Percentiles rank a stretch among this genome's conserved stretches.
phyloP scores from a whole-genome alignment of 1,139 yeast genomes.

The Pichia kudriavzevii region DNA sequence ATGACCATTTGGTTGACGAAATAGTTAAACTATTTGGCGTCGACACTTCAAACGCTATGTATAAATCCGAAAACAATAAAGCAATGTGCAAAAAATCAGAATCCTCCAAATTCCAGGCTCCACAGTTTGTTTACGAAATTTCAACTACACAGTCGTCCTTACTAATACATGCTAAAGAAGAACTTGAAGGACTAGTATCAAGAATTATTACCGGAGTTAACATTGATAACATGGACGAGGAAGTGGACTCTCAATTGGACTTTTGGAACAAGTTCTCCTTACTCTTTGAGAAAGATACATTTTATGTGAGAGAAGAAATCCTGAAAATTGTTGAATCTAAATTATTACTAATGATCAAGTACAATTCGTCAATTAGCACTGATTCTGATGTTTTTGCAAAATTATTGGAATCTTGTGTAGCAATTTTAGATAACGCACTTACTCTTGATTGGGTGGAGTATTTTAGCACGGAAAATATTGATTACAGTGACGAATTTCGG shows the following conservation, averaged over 20 bases:
- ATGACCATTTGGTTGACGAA: not conserved
- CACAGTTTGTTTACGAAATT: not conserved
- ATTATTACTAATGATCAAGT: no score
- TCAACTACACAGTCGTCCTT: not conserved
- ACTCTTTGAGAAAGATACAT: no score
- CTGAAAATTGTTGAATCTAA: no score
- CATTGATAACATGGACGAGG: no score
- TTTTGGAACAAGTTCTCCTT: no score
- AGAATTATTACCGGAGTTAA: no score
- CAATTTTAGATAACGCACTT: conserved; percentile 21
- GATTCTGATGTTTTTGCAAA: conserved; percentile 21
- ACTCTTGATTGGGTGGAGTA: conserved; percentile 21
- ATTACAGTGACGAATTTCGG: conserved; percentile 5
- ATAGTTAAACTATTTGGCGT: conserved; percentile 1
- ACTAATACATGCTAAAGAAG: conserved; percentile 1
- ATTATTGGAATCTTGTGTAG: conserved; percentile 24
- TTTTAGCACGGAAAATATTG: conserved; percentile 5
- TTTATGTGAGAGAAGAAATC: no score
- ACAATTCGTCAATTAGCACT: no score
- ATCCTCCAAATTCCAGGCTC: no score
- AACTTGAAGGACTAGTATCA: not conserved
- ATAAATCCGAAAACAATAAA: not conserved
- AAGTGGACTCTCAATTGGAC: no score
- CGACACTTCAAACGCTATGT: no score
- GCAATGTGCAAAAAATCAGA: no score